These are phyloP conservation scores for Anthracocystis setariae DNA, from an alignment of 1,284 basidiomycete genomes.

Conservation along the genomic window DNA sequence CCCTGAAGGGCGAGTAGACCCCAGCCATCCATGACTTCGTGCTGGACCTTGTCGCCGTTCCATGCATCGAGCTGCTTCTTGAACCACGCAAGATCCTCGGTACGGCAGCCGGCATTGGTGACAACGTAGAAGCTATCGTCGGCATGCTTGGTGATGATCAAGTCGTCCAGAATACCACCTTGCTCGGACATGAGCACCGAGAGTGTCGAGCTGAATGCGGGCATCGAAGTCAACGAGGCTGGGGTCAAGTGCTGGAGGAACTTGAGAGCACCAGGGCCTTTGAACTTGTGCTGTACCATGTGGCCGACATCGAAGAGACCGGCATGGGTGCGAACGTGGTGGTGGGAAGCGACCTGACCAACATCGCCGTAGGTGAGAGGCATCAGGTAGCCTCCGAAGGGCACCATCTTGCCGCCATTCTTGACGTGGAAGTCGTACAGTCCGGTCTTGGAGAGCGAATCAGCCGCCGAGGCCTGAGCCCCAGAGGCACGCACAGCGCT, in stretches of 20 bases:
- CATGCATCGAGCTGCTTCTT: slow-evolving; percentile 72
- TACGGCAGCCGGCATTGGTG: slow-evolving; percentile 90
- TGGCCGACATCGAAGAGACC: slow-evolving; percentile 98
- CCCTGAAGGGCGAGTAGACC: slow-evolving; percentile 92
- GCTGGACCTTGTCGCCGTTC: slow-evolving; percentile 74
- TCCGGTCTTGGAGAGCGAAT: slow-evolving; percentile 72
- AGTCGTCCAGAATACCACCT: slow-evolving; percentile 96
- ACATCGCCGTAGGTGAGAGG: slow-evolving; percentile 81
- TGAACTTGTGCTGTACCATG: slow-evolving; percentile 76
- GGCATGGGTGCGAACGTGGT: slow-evolving; percentile 83
- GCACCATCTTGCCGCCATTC: slow-evolving; percentile 92
- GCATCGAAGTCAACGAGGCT: slow-evolving; percentile 74
- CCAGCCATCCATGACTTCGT: slow-evolving; percentile 84
- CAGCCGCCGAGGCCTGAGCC: slow-evolving; percentile 21
- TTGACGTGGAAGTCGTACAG: slow-evolving; percentile 90
- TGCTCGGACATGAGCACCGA: slow-evolving; percentile 87
- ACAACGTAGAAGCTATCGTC: slow-evolving; percentile 84
- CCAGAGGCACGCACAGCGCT: slow-evolving; percentile 16
- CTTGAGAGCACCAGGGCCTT: slow-evolving; percentile 69
- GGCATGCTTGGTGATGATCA: slow-evolving; percentile 69
- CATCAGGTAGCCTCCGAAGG: slow-evolving; percentile 96
- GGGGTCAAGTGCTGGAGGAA: slow-evolving; percentile 83
- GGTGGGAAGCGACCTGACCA: slow-evolving; percentile 81
- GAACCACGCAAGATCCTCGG: slow-evolving; percentile 85
- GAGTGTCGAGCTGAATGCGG: slow-evolving; percentile 76